Percentiles rank a stretch among this genome's conserved stretches.
Evolutionary conservation across 225 moss, liverwort and hornwort genomes (phyloP).

Genomic region (Lunularia cruciata): DNA sequence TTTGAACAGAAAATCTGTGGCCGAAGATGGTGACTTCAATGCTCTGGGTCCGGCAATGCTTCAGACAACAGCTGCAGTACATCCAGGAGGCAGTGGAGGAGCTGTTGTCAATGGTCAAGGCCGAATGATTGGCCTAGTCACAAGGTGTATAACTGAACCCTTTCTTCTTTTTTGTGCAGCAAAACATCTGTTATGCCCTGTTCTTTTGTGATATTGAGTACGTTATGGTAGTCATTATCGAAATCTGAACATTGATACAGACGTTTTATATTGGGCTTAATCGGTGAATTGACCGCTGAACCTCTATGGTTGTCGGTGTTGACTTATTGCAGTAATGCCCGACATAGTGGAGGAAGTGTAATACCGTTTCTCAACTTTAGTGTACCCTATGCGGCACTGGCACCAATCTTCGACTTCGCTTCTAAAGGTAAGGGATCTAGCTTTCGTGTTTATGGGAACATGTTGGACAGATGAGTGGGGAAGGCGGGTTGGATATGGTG

Average conservation of each 20-base stretch:
- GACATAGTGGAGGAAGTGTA: slow-evolving; percentile 92
- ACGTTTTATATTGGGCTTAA: no score
- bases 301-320: not conserved
- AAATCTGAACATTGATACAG: no score
- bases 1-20: slow-evolving; percentile 11
- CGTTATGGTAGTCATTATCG: not conserved
- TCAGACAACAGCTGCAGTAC: slow-evolving; percentile 96
- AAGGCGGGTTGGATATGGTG: no score
- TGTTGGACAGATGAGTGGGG: no score
- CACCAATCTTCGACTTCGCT: slow-evolving; percentile 80
- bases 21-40: slow-evolving; percentile 7
- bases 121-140: slow-evolving; percentile 90
- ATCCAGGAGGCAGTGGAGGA: slow-evolving; percentile 98
- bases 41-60: slow-evolving; percentile 74
- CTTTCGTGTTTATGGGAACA: no score
- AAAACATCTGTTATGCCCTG: no score
- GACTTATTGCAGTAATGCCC: slow-evolving; percentile 81
- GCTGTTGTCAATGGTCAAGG: slow-evolving; percentile 94
- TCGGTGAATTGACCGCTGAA: no score
- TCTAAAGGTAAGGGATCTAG: slow-evolving; percentile 40
- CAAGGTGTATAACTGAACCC: slow-evolving; percentile 65
- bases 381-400: slow-evolving; percentile 78
- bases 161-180: no score
- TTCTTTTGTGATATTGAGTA: no score
- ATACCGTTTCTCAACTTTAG: slow-evolving; percentile 97